Evolutionary conservation across 306 rosid genomes (phyloP).

Genomic region (Sophora flavescens): DNA sequence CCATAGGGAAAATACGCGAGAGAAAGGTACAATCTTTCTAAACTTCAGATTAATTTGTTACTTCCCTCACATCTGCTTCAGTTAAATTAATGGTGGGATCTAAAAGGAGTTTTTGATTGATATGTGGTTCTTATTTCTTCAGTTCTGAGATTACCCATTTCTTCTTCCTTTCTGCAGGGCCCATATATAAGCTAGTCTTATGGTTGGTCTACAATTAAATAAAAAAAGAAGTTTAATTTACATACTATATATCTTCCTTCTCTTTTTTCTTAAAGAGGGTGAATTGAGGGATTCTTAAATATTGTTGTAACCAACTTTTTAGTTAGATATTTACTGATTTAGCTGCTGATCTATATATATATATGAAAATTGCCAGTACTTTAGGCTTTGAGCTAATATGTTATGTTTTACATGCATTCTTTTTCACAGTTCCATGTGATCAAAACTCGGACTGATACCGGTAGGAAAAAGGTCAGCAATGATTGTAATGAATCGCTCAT

Average conservation of each 20-base stretch:
- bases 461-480: constrained; percentile 68
- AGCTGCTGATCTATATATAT: background rate
- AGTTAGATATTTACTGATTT: background rate
- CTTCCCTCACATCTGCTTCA: background rate
- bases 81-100: constrained; percentile 5
- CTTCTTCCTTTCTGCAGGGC: background rate
- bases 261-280: background rate
- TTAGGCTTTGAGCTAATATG: constrained; percentile 11
- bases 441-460: constrained; percentile 62
- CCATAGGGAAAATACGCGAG: constrained; percentile 62
- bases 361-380: background rate
- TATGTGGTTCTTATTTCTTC: background rate
- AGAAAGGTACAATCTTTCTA: constrained; percentile 59
- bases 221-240: background rate
- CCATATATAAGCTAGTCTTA: background rate
- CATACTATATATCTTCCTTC: background rate
- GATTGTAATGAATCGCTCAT: background rate
- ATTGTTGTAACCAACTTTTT: too few relatives aligned
- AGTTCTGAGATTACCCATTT: background rate
- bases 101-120: background rate
- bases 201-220: background rate
- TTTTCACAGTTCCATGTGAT: constrained; percentile 69
- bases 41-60: background rate
- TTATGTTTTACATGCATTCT: constrained; percentile 19
- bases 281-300: background rate